Base-by-base conservation (phyloP, 192 early-diverging fungal genomes). In the Coemansia sp. region DNA sequence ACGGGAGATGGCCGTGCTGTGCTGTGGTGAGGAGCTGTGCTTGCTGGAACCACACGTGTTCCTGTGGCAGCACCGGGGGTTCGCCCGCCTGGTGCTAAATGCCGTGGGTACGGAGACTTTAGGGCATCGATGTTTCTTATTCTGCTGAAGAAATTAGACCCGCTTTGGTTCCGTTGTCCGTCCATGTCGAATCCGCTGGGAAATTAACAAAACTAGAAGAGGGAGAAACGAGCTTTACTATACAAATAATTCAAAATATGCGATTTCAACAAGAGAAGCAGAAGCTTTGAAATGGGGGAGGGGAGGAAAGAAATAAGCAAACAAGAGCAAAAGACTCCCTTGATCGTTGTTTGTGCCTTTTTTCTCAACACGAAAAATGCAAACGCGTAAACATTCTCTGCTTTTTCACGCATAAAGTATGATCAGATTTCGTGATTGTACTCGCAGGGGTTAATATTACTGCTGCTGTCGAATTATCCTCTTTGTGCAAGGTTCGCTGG, bases 61-160 rank as follows among this genome's bases (percentile, higher is more conserved):
- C 71, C 73, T 5, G 64, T 1, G 8, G 68, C 64, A 19, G 61
- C 53, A 37, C 16, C 44, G 7, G 76, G 19, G 54, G 7, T 48
- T 12, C 69, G 71, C 13, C 39, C 63, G 10, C 61, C 43, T 20
- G 54, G 67, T 4, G 48, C 60, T 53, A 81, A 49, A 45, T 81
- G 78, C 41, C 73, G 58, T 7, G 78, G 78, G 22, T 69, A 75
- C 2, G 78, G 78, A 54, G 78, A 75, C 66, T 58, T 71, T 46
- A 81, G 53, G 46, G 68, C 73, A 46, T 72, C 73, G 46, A 67
- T 44, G 49, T 81, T 66, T 42, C 63, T 81, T 25, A 81, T 75
- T 65, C 78, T 63, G 49, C 63, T 72, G 38, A 81, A 75, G 43
- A 81, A 81, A 45, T 71, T 75, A 5, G 65, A 59, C 11, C 55